These are phyloP conservation scores for Cladosporium phlei DNA, from an alignment of 2,329 filamentous ascomycete species.

Conservation along the genomic window DNA sequence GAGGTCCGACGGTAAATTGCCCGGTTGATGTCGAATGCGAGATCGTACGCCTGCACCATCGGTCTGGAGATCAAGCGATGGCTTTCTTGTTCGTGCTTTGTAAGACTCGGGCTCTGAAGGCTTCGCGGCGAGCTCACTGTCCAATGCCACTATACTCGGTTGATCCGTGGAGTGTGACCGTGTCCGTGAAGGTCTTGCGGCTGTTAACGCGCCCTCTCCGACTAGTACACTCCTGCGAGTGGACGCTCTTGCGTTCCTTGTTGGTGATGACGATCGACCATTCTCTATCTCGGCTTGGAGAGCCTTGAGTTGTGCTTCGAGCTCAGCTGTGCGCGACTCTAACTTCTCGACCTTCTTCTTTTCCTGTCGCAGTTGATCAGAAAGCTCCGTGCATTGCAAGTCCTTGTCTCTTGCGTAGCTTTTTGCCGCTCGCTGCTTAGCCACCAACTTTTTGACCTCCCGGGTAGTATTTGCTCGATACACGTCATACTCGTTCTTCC, in stretches of 20 bases:
- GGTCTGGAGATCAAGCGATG: not conserved
- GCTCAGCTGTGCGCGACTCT: constrained; percentile 58
- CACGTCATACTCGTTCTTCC: constrained; percentile 71
- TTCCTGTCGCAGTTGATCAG: constrained; percentile 63
- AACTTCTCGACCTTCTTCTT: constrained; percentile 60
- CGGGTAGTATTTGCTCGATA: constrained; percentile 68
- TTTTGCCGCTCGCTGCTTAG: constrained; percentile 75
- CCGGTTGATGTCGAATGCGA: constrained; percentile 12
- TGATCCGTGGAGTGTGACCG: constrained; percentile 11
- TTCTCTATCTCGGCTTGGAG: constrained; percentile 29
- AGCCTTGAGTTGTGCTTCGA: constrained; percentile 54
- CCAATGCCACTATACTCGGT: not conserved
- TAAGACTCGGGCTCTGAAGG: not conserved
- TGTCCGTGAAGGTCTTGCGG: not conserved
- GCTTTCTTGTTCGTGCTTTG: not conserved
- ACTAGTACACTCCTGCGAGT: constrained; percentile 2
- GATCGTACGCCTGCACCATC: not conserved
- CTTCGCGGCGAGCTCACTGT: not conserved
- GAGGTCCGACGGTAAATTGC: constrained; percentile 17
- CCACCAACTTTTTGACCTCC: constrained; percentile 72
- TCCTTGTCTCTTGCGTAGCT: constrained; percentile 76
- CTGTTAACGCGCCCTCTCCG: not conserved
- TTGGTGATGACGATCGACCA: not conserved
- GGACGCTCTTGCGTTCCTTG: not conserved
- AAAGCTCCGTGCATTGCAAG: constrained; percentile 61